phyloP scores from a whole-genome alignment of 176 grass and related monocot species.

The Juncus inflexus region DNA sequence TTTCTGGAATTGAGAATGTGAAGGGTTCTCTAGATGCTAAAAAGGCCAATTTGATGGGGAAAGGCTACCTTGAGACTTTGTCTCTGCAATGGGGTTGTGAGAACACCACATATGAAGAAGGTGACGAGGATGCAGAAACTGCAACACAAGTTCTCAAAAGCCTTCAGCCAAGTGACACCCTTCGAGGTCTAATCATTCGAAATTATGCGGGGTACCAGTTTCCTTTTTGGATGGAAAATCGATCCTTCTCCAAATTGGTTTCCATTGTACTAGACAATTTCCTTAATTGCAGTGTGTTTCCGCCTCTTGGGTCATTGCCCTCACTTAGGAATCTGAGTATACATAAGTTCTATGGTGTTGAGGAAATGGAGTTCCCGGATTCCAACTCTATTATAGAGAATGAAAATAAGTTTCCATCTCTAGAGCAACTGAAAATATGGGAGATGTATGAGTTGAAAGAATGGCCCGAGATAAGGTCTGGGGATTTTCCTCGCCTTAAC shows the following conservation, averaged over 20 bases:
- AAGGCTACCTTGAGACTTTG: conserved; percentile 22
- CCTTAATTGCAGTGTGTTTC: conserved; percentile 29
- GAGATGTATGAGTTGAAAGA: conserved; percentile 35
- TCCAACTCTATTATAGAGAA: conserved; percentile 1
- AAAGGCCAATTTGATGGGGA: conserved; percentile 16
- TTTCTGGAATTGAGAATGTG: conserved; percentile 27
- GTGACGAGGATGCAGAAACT: background rate
- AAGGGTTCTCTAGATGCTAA: conserved; percentile 18
- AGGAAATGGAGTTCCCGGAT: conserved; percentile 14
- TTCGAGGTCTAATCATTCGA: conserved; percentile 31
- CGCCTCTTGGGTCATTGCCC: conserved; percentile 12
- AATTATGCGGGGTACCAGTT: conserved; percentile 27
- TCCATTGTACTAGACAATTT: conserved; percentile 24
- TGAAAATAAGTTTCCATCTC: conserved; percentile 2
- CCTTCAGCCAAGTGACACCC: conserved; percentile 26
- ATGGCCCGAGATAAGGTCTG: conserved; percentile 6
- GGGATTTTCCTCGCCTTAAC: conserved; percentile 26
- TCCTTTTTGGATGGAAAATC: conserved; percentile 20
- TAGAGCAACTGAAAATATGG: conserved; percentile 28
- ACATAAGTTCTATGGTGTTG: conserved; percentile 20
- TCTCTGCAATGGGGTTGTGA: conserved; percentile 24
- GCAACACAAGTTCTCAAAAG: conserved; percentile 29
- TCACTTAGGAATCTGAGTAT: conserved; percentile 26
- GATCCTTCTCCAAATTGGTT: conserved; percentile 20
- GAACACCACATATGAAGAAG: conserved; percentile 6